Conservation (phyloP, 176 grass and related monocot genomes). For the Hsuehochloa calcarea region DNA sequence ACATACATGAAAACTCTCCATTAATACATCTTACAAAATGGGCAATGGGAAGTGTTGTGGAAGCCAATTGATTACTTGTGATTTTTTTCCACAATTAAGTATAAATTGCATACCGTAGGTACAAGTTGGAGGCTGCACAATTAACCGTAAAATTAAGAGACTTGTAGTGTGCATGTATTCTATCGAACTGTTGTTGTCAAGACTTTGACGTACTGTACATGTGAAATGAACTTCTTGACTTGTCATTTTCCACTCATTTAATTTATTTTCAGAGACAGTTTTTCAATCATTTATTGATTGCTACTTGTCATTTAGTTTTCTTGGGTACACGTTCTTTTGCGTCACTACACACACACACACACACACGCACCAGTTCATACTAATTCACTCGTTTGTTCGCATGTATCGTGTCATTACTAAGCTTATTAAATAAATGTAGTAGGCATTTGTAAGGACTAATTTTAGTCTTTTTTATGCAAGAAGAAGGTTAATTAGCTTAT, state of each 20-base stretch:
- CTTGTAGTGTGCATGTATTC: neutral
- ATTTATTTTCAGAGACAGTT: neutral
- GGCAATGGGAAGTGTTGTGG: neutral
- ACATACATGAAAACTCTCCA: neutral
- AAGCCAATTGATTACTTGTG: neutral
- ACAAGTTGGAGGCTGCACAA: neutral
- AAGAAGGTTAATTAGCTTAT: neutral
- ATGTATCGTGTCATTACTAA: neutral
- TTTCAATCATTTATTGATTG: neutral
- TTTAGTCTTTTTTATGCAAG: neutral
- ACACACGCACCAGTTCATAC: neutral
- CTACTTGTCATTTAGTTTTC: constrained; percentile 1
- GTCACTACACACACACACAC: too few relatives aligned
- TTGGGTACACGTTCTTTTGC: neutral
- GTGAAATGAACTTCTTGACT: constrained; percentile 18
- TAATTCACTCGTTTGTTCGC: neutral
- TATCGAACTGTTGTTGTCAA: constrained; percentile 18
- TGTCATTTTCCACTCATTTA: constrained; percentile 17
- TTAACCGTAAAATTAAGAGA: neutral
- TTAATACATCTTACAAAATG: neutral
- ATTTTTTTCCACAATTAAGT: neutral
- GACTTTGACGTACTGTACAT: constrained; percentile 8
- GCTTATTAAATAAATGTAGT: neutral
- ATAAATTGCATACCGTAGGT: neutral
- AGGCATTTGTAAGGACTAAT: neutral